These are phyloP conservation scores for Rhizoclosmatium sp. DNA, from an alignment of 192 early-diverging fungal genomes.

Conservation along the genomic window DNA sequence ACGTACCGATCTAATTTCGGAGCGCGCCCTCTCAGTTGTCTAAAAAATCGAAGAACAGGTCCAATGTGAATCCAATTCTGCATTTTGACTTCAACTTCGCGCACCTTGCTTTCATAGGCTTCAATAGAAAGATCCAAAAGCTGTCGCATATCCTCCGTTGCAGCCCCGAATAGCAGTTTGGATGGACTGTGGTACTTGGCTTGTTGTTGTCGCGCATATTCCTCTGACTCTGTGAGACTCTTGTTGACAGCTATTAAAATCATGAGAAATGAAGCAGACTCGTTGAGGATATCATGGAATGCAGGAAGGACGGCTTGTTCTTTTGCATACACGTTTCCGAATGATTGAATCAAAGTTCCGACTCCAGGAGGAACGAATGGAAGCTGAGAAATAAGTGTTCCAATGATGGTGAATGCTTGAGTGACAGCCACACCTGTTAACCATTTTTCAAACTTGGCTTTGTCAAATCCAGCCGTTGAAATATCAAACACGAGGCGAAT, in stretches of 20 bases:
- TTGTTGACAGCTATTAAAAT: constrained; percentile 1
- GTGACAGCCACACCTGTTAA: background rate
- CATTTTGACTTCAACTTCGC: background rate
- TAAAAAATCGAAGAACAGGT: background rate
- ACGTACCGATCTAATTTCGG: background rate
- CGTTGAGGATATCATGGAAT: constrained; percentile 4
- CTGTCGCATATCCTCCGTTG: background rate
- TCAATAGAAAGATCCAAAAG: background rate
- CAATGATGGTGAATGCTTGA: background rate
- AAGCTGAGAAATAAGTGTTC: background rate
- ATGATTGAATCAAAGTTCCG: background rate
- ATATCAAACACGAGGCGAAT: background rate
- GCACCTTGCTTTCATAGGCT: background rate
- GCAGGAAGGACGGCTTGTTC: constrained; percentile 3
- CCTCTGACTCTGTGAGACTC: background rate
- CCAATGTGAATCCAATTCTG: background rate
- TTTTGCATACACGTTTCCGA: background rate
- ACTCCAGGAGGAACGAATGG: constrained; percentile 1
- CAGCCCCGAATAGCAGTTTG: background rate
- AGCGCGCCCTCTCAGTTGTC: background rate
- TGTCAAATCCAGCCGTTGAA: background rate
- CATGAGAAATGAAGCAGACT: background rate
- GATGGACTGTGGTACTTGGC: background rate
- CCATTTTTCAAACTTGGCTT: background rate
- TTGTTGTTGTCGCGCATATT: background rate